Evolutionary conservation across 495 filamentous ascomycete species (phyloP).

Genomic region (Penicillium subrubescens): DNA sequence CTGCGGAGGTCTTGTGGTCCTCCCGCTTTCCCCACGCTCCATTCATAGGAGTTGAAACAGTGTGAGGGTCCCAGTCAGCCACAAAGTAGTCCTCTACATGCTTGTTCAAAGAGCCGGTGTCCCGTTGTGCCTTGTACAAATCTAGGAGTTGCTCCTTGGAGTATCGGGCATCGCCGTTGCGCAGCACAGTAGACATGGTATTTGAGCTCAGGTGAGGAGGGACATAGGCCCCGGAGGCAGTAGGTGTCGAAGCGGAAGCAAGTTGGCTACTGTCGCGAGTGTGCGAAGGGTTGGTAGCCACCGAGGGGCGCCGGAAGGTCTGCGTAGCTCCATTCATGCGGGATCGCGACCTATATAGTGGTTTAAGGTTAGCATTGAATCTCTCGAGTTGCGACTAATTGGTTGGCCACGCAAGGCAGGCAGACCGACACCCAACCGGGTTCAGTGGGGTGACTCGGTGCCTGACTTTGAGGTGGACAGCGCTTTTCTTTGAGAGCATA

Average conservation of each 20-base stretch:
- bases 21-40: constrained; percentile 77
- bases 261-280: constrained; percentile 51
- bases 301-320: constrained; percentile 82
- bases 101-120: constrained; percentile 56
- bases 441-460: neutral
- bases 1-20: constrained; percentile 66
- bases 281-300: constrained; percentile 61
- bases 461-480: constrained; percentile 7
- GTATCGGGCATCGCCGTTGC: constrained; percentile 71
- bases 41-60: constrained; percentile 60
- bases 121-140: constrained; percentile 65
- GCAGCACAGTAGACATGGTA: constrained; percentile 43
- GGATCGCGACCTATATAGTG: constrained; percentile 57
- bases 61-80: constrained; percentile 74
- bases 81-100: constrained; percentile 72
- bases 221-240: constrained; percentile 56
- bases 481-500: constrained; percentile 34
- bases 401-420: neutral
- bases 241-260: constrained; percentile 52
- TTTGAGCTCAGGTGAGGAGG: constrained; percentile 62
- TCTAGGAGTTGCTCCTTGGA: constrained; percentile 81
- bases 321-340: constrained; percentile 79
- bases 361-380: constrained; percentile 28
- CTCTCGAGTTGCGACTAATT: constrained; percentile 13
- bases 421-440: neutral